Percentiles rank a stretch among this genome's conserved stretches.
Conservation (phyloP, 768 basidiomycete genomes). For the Terana coerulea region DNA sequence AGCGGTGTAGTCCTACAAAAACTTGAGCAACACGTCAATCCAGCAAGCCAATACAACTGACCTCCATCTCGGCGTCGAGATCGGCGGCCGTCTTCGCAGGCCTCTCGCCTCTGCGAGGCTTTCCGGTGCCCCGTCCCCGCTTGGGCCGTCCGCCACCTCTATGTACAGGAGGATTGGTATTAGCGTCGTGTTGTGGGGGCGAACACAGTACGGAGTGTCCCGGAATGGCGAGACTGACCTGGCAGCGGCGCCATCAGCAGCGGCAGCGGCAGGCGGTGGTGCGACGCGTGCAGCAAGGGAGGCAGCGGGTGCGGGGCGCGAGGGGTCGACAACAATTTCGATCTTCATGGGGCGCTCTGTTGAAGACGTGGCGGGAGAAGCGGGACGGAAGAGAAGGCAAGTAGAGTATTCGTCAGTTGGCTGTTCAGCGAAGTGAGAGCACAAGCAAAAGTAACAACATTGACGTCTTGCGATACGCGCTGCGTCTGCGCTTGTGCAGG, state of each 20-base stretch:
- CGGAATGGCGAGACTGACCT: slow-evolving; percentile 31
- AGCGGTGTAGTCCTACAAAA: slow-evolving; percentile 62
- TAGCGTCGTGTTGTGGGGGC: background rate
- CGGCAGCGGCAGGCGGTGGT: slow-evolving; percentile 46
- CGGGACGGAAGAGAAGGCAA: too few relatives aligned
- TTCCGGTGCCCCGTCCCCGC: slow-evolving; percentile 31
- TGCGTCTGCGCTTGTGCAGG: background rate
- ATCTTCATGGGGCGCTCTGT: slow-evolving; percentile 98
- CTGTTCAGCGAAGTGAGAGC: slow-evolving; percentile 25
- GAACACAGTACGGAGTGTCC: background rate
- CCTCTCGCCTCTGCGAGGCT: slow-evolving; percentile 44
- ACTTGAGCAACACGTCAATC: background rate
- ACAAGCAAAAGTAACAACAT: slow-evolving; percentile 20
- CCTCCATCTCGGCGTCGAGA: slow-evolving; percentile 98
- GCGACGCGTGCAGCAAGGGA: slow-evolving; percentile 84
- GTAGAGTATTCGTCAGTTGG: slow-evolving; percentile 31
- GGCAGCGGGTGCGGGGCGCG: slow-evolving; percentile 52
- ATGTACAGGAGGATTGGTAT: background rate
- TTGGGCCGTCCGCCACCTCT: slow-evolving; percentile 38
- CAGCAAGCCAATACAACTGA: slow-evolving; percentile 32
- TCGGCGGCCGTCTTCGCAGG: slow-evolving; percentile 82
- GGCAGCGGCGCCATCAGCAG: slow-evolving; percentile 24
- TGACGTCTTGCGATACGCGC: slow-evolving; percentile 3
- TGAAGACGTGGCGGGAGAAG: slow-evolving; percentile 33
- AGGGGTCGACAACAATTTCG: slow-evolving; percentile 91